Evolutionary conservation across 331 rosid species (phyloP).

Genomic region (Acacia concinna): DNA sequence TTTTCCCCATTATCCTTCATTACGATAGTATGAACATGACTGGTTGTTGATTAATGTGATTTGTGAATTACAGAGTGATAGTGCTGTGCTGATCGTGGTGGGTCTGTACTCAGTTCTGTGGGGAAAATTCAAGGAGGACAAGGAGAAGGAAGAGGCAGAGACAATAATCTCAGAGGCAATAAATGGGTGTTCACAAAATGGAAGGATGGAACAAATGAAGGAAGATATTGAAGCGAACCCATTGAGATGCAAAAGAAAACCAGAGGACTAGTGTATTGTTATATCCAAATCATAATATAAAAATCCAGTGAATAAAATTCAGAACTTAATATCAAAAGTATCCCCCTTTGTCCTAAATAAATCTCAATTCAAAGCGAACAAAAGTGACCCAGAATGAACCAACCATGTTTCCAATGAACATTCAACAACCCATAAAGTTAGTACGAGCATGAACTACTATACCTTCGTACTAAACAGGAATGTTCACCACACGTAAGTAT

Average conservation of each 20-base stretch:
- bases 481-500: no score
- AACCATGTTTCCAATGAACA: not conserved
- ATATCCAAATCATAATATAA: not conserved
- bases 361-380: not conserved
- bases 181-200: slow-evolving; percentile 26
- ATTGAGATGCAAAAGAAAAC: slow-evolving; percentile 43
- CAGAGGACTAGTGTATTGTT: not conserved
- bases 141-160: slow-evolving; percentile 36
- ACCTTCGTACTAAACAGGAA: no score
- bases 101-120: slow-evolving; percentile 87
- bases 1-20: not conserved
- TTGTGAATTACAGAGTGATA: slow-evolving; percentile 48
- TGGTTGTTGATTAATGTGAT: not conserved
- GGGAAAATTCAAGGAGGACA: slow-evolving; percentile 80
- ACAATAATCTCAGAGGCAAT: slow-evolving; percentile 28
- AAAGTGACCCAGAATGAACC: not conserved
- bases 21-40: not conserved
- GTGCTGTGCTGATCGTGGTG: slow-evolving; percentile 65
- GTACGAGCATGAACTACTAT: not conserved
- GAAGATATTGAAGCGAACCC: slow-evolving; percentile 42
- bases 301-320: not conserved
- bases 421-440: not conserved
- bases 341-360: not conserved
- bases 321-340: slow-evolving; percentile 8
- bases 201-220: slow-evolving; percentile 36